Percentiles rank a stretch among this genome's conserved stretches.
phyloP scores from a whole-genome alignment of 805 yeast species.

The Saccharomycopsis lassenensis region DNA sequence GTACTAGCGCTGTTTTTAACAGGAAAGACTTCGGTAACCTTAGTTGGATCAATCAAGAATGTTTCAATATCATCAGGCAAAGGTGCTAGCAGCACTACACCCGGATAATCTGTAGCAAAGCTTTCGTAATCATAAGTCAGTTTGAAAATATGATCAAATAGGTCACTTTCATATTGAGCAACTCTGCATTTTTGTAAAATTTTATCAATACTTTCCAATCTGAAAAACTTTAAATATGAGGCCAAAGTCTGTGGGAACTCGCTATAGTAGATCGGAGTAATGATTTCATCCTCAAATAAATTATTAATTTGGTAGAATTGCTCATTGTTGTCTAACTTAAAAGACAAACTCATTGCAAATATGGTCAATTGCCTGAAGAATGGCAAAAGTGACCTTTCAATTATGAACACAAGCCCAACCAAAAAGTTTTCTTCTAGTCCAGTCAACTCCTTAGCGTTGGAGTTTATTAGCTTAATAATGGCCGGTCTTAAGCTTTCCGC shows the following conservation, averaged over 20 bases:
- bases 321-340: constrained; percentile 2
- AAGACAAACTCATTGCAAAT: constrained; percentile 6
- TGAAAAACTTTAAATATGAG: constrained; percentile 10
- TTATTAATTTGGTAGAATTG: constrained; percentile 4
- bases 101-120: constrained; percentile 51
- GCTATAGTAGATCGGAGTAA: constrained; percentile 4
- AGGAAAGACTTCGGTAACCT: background rate
- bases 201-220: constrained; percentile 2
- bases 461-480: constrained; percentile 1
- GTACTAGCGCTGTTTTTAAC: constrained; percentile 1
- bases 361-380: constrained; percentile 10
- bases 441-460: background rate
- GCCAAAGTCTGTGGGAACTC: constrained; percentile 4
- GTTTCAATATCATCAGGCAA: constrained; percentile 37
- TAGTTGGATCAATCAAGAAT: constrained; percentile 26
- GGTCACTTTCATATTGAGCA: too few species aligned
- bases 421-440: constrained; percentile 8
- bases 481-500: background rate
- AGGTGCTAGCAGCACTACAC: constrained; percentile 39
- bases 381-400: constrained; percentile 4
- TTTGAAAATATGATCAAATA: too few species aligned
- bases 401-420: constrained; percentile 4
- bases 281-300: constrained; percentile 7
- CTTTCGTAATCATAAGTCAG: too few species aligned
- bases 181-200: too few species aligned